phyloP scores from a whole-genome alignment of 768 basidiomycete species.

The Tricholoma terreum region DNA sequence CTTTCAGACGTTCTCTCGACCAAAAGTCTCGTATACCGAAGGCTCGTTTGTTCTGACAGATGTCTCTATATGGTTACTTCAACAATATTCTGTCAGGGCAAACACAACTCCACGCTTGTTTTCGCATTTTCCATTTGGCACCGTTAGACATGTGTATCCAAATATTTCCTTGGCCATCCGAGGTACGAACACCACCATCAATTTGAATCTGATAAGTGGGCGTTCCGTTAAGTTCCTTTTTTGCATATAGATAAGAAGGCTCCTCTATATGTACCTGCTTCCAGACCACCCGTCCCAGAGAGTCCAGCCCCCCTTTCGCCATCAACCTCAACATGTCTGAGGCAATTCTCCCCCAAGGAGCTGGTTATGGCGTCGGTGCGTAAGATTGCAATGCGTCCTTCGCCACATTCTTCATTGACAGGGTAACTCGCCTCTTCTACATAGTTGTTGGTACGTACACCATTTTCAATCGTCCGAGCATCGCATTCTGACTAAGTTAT shows the following conservation, averaged over 20 bases:
- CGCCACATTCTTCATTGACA: not conserved
- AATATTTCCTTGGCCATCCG: not conserved
- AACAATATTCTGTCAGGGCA: too few relatives aligned
- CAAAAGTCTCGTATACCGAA: too few relatives aligned
- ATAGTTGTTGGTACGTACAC: slow-evolving; percentile 48
- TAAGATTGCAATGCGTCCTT: not conserved
- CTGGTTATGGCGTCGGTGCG: slow-evolving; percentile 24
- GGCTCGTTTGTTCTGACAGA: too few relatives aligned
- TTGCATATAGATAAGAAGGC: not conserved
- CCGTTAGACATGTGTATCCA: not conserved
- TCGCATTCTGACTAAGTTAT: not conserved
- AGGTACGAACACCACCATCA: not conserved
- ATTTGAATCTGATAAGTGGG: not conserved
- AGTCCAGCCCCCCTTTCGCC: not conserved
- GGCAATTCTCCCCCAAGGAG: slow-evolving; percentile 12
- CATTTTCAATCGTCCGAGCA: not conserved
- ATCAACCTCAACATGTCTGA: not conserved
- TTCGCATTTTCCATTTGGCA: not conserved
- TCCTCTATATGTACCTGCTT: not conserved
- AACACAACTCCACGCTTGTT: too few relatives aligned
- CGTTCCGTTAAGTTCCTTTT: not conserved
- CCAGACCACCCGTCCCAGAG: not conserved
- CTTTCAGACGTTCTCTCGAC: too few relatives aligned
- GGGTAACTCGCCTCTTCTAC: not conserved
- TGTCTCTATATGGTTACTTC: too few relatives aligned